These are phyloP conservation scores for Atkinsonella hypoxylon DNA, from an alignment of 2,329 filamentous ascomycete species.

Conservation along the genomic window DNA sequence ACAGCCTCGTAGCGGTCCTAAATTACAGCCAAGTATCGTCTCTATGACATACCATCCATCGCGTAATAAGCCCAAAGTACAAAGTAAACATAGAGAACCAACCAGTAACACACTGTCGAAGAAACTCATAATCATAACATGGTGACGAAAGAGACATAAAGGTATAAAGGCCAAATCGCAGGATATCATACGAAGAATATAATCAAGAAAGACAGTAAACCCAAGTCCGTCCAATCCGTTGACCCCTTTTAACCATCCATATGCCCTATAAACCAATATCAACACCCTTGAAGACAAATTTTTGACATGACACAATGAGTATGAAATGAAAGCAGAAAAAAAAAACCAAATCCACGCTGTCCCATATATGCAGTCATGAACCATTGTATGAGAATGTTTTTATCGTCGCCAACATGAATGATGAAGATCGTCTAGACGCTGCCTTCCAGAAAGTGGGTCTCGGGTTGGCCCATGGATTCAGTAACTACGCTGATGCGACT, in stretches of 20 bases:
- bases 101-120: background rate
- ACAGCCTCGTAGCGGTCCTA: background rate
- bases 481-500: slow-evolving; percentile 26
- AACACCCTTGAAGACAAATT: background rate
- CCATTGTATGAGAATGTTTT: background rate
- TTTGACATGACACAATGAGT: background rate
- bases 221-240: background rate
- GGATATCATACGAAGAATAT: background rate
- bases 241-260: background rate
- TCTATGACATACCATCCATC: background rate
- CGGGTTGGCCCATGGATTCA: slow-evolving; percentile 19
- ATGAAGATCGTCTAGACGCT: slow-evolving; percentile 14
- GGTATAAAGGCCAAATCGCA: background rate
- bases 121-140: background rate
- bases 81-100: background rate
- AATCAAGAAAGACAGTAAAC: background rate
- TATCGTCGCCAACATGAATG: background rate
- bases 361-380: background rate
- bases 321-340: background rate
- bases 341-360: background rate
- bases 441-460: slow-evolving; percentile 22
- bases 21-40: background rate
- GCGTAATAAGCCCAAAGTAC: background rate
- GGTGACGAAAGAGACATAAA: background rate
- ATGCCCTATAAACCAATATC: background rate